Evolutionary conservation across 768 basidiomycete genomes (phyloP).

Genomic region (Grammothele lineata): DNA sequence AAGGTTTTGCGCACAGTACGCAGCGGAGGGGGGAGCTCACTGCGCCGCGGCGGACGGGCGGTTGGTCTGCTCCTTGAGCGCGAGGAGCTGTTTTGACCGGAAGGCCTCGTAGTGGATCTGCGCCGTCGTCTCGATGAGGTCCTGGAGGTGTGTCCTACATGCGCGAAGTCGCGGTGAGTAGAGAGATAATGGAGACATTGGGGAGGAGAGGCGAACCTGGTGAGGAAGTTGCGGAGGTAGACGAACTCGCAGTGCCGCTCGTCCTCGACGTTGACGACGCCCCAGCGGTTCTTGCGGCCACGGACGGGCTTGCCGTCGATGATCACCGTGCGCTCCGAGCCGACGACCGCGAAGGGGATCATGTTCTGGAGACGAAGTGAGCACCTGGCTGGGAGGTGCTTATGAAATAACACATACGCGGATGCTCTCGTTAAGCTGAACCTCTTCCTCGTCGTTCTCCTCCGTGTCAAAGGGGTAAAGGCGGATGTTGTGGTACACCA

Average conservation of each 20-base stretch:
- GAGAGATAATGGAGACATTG: background rate
- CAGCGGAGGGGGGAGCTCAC: constrained; percentile 1
- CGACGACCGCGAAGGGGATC: constrained; percentile 95
- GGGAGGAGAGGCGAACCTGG: constrained; percentile 49
- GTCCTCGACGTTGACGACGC: constrained; percentile 97
- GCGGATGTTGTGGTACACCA: constrained; percentile 88
- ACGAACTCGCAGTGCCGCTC: constrained; percentile 97
- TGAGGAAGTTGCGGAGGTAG: constrained; percentile 95
- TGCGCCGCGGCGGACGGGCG: constrained; percentile 38
- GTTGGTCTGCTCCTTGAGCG: constrained; percentile 92
- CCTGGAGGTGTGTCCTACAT: constrained; percentile 89
- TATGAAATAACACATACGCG: constrained; percentile 68
- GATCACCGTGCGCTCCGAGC: constrained; percentile 94
- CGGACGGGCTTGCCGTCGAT: constrained; percentile 95
- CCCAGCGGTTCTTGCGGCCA: constrained; percentile 97
- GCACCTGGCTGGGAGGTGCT: too few species aligned
- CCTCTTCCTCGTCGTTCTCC: constrained; percentile 91
- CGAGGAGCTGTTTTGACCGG: constrained; percentile 96
- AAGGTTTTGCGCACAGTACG: background rate
- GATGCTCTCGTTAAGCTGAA: constrained; percentile 85
- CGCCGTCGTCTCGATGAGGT: constrained; percentile 97
- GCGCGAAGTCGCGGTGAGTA: background rate
- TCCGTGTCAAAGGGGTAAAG: constrained; percentile 97
- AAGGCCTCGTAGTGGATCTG: constrained; percentile 99
- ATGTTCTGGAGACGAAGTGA: constrained; percentile 53